A percentile compares a stretch with the other conserved stretches of the same genome.
Conservation (phyloP, 768 basidiomycete species). For the Gloeopeniophorella convolvens region DNA sequence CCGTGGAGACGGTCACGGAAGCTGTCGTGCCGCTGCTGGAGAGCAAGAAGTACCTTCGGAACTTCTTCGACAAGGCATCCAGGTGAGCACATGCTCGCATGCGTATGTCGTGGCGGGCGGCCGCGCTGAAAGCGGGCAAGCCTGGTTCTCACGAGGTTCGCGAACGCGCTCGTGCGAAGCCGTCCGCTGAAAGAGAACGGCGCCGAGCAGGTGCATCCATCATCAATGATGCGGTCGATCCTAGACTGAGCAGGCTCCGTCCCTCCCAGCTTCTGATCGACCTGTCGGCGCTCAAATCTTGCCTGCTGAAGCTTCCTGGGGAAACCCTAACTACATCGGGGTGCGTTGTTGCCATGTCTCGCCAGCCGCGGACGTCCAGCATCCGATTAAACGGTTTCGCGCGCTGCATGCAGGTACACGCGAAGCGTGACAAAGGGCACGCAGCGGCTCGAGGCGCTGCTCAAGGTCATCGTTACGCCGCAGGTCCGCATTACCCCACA, state of each 20-base stretch:
- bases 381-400: conserved; percentile 18
- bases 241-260: conserved; percentile 12
- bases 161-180: conserved; percentile 82
- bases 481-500: conserved; percentile 45
- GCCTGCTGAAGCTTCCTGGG: conserved; percentile 77
- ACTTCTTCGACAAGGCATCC: conserved; percentile 89
- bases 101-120: background rate
- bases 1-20: conserved; percentile 71
- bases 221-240: background rate
- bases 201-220: conserved; percentile 84
- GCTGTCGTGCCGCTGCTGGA: conserved; percentile 76
- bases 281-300: conserved; percentile 79
- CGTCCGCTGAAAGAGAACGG: conserved; percentile 88
- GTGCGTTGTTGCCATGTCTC: conserved; percentile 29
- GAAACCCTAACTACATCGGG: conserved; percentile 51
- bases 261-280: conserved; percentile 73
- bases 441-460: conserved; percentile 77
- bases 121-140: conserved; percentile 33
- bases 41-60: conserved; percentile 91
- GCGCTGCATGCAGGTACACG: conserved; percentile 52
- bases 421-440: conserved; percentile 78
- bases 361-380: too few relatives aligned
- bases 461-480: conserved; percentile 94
- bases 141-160: conserved; percentile 80
- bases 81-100: conserved; percentile 44